Conservation (phyloP, 2,329 filamentous ascomycete species). For the Ceratocystis smalleyi region DNA sequence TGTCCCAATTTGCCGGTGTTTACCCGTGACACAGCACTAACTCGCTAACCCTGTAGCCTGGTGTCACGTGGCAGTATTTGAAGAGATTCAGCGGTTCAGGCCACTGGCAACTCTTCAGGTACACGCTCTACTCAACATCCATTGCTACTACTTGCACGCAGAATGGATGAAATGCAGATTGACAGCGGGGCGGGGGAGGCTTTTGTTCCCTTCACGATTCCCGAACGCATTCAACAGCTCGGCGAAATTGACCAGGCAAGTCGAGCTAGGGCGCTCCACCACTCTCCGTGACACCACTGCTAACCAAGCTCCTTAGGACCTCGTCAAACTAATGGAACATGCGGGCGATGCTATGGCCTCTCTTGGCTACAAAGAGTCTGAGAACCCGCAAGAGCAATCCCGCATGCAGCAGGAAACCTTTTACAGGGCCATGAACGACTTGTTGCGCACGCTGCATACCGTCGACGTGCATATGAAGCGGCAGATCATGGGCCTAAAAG, state of each 20-base stretch:
- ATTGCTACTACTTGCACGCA: neutral
- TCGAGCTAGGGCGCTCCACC: conserved; percentile 9
- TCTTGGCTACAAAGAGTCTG: conserved; percentile 26
- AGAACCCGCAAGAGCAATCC: conserved; percentile 26
- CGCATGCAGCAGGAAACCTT: conserved; percentile 40
- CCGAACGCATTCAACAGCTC: conserved; percentile 67
- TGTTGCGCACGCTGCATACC: conserved; percentile 56
- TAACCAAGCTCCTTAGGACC: conserved; percentile 18
- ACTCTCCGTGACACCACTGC: neutral
- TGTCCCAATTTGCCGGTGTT: neutral
- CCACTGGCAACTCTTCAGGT: too few species aligned
- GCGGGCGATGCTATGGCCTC: conserved; percentile 32
- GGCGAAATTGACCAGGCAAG: conserved; percentile 58
- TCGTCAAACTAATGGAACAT: conserved; percentile 29
- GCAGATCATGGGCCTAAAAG: conserved; percentile 58
- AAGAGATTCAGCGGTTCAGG: too few species aligned
- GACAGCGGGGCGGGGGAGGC: neutral
- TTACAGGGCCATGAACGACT: conserved; percentile 45
- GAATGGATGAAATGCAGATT: conserved; percentile 11
- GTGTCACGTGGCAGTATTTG: neutral
- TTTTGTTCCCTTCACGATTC: conserved; percentile 45
- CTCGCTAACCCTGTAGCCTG: neutral
- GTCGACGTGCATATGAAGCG: conserved; percentile 60
- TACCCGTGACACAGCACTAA: neutral
- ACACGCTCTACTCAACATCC: neutral